A percentile compares a stretch with the other conserved stretches of the same genome.
Conservation (phyloP, 176 grass and related monocot genomes). For the Musa acuminata region DNA sequence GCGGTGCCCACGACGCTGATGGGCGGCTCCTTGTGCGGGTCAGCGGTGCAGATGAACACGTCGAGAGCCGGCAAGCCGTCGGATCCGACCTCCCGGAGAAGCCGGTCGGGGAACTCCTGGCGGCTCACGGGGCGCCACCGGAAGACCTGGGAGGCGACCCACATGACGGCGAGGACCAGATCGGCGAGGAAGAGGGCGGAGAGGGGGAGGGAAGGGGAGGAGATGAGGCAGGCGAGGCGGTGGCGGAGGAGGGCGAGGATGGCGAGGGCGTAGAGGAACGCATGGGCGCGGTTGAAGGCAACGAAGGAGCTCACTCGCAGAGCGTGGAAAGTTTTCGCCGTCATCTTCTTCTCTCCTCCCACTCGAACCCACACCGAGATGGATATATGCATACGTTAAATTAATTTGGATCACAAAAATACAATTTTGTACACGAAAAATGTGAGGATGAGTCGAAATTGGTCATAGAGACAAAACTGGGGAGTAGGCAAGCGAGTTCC, state of each 20-base stretch:
- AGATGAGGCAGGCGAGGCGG: background rate
- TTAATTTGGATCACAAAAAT: no score
- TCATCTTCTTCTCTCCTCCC: no score
- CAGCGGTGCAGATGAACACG: conserved; percentile 43
- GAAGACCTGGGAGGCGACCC: conserved; percentile 20
- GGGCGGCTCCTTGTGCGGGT: conserved; percentile 49
- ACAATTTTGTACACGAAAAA: no score
- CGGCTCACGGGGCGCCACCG: conserved; percentile 35
- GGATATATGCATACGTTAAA: no score
- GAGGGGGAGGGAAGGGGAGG: background rate
- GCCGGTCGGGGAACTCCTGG: conserved; percentile 13
- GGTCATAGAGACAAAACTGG: no score
- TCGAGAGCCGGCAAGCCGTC: conserved; percentile 20
- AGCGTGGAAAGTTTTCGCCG: conserved; percentile 10
- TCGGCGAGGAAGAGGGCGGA: conserved; percentile 26
- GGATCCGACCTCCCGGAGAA: background rate
- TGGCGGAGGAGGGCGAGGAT: conserved; percentile 2
- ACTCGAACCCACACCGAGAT: no score
- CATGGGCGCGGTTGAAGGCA: conserved; percentile 17
- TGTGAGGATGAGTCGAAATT: no score
- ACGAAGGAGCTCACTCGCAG: background rate
- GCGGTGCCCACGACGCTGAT: conserved; percentile 48
- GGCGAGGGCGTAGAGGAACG: conserved; percentile 16
- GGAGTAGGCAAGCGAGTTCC: no score
- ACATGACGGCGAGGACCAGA: conserved; percentile 24